Base-by-base conservation (phyloP, 2,329 filamentous ascomycete species). In the Teratosphaeria viscida region DNA sequence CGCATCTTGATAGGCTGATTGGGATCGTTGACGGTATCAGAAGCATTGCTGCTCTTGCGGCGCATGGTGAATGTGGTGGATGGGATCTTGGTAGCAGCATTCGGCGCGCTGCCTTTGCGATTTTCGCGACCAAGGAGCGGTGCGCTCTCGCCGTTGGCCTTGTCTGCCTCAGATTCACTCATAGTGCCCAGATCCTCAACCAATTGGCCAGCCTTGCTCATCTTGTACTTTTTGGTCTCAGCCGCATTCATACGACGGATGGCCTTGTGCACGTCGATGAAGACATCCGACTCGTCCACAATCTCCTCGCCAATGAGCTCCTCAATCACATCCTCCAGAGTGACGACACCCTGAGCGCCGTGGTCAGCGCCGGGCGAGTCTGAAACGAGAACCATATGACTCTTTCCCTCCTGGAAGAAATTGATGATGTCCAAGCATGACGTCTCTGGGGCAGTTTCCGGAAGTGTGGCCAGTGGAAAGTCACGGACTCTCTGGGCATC, bases 301-400 rank as follows among this genome's bases (percentile, higher is more conserved):
- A 97, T 99, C 81, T 99, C 94, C 88, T 99, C 94, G 78, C 94
- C 94, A 74, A 99, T 99, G 32, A 99, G 79, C 74, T 99, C 94
- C 74, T 99, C 94, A 70, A 99, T 99, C 3, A 99, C 94, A 73
- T 99, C 94, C 73, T 99, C 94, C 2, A 99, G 78, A 0, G 94
- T 99, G 16, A 99, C 90, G 3, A 99, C 94, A 59, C 94, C 94
- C 12, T 96, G 79, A 5, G 92, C 91, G 54, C 94, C 94, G 68
- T 89, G 86, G 68, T 95, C 87, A 65, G 95, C 90, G n/a, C 92
- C 92, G 0, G 94, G 94, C 64, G 78, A 83, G 69, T 96, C 89
- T 0, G 92, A 96, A 8, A 97, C 94, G 32, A 99, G 79, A 0
- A 97, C 92, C 92, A 99, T 96, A 74, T 99, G 94, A 1, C 92